phyloP scores from a whole-genome alignment of 2,329 filamentous ascomycete genomes.

The Thermoascus crustaceus region DNA sequence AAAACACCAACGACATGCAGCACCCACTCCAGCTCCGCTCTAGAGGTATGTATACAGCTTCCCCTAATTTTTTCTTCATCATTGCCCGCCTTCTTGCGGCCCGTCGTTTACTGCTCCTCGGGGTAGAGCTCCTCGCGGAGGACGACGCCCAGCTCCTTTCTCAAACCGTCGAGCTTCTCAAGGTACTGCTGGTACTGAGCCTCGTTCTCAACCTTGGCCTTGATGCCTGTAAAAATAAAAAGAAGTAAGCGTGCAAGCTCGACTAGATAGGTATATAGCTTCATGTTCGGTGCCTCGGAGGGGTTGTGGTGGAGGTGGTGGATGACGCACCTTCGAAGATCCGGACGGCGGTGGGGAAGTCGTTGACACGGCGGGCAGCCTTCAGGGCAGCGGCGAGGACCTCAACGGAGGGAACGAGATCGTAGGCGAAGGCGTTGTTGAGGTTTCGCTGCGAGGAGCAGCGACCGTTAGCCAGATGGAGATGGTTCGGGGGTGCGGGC shows the following conservation, averaged over 20 bases:
- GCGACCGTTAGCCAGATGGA: slow-evolving; percentile 4
- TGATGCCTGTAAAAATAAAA: slow-evolving; percentile 62
- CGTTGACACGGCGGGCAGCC: slow-evolving; percentile 92
- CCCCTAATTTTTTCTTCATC: slow-evolving; percentile 27
- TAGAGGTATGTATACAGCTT: slow-evolving; percentile 33
- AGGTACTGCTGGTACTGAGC: slow-evolving; percentile 95
- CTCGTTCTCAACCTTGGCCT: slow-evolving; percentile 98
- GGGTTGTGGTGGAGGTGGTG: background rate
- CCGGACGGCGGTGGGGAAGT: slow-evolving; percentile 95
- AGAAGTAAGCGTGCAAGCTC: slow-evolving; percentile 5
- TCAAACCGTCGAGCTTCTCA: slow-evolving; percentile 80
- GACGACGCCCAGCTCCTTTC: slow-evolving; percentile 84
- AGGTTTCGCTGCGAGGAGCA: slow-evolving; percentile 62
- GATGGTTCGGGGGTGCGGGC: slow-evolving; percentile 11
- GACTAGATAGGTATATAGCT: slow-evolving; percentile 4
- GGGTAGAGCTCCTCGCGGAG: slow-evolving; percentile 93
- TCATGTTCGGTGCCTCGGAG: background rate
- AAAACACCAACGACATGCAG: slow-evolving; percentile 13
- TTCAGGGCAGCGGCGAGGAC: slow-evolving; percentile 87
- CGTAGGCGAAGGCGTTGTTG: slow-evolving; percentile 99
- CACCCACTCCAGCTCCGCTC: slow-evolving; percentile 11
- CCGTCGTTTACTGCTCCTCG: slow-evolving; percentile 34
- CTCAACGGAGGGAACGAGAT: slow-evolving; percentile 89
- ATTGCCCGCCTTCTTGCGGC: slow-evolving; percentile 7
- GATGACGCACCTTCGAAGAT: slow-evolving; percentile 83